phyloP scores from a whole-genome alignment of 164 flowering plant species.

The Macadamia tetraphylla region DNA sequence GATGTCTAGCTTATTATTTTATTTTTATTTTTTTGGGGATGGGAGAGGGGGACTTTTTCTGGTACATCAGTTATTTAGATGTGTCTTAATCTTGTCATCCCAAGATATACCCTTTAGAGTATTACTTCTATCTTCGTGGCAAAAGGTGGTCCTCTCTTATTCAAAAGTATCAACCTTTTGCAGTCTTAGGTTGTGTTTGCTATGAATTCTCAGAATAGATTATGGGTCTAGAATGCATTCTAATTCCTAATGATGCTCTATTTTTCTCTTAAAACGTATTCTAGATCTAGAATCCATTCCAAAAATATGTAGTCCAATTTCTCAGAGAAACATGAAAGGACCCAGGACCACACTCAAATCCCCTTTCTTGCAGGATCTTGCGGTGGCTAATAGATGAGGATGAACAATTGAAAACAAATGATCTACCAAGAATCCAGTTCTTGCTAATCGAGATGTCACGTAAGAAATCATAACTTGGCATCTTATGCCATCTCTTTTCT shows the following conservation, averaged over 20 bases:
- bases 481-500: background rate
- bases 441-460: constrained; percentile 84
- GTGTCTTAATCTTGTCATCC: background rate
- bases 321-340: background rate
- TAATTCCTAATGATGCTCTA: background rate
- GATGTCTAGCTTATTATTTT: too few relatives aligned
- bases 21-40: background rate
- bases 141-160: background rate
- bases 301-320: background rate
- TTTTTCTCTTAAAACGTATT: too few relatives aligned
- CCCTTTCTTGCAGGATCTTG: constrained; percentile 46
- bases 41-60: background rate
- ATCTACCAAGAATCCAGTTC: constrained; percentile 17
- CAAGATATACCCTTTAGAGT: background rate
- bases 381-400: constrained; percentile 76
- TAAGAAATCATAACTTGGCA: constrained; percentile 21
- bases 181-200: background rate
- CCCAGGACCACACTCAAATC: background rate
- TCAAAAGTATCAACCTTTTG: background rate
- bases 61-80: background rate
- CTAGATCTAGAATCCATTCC: too few relatives aligned
- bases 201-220: too few relatives aligned
- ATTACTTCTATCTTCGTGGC: background rate
- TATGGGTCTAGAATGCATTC: too few relatives aligned
- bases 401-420: constrained; percentile 28